These are phyloP conservation scores for Endoconidiophora laricicola DNA, from an alignment of 2,329 filamentous ascomycete species.

Conservation along the genomic window DNA sequence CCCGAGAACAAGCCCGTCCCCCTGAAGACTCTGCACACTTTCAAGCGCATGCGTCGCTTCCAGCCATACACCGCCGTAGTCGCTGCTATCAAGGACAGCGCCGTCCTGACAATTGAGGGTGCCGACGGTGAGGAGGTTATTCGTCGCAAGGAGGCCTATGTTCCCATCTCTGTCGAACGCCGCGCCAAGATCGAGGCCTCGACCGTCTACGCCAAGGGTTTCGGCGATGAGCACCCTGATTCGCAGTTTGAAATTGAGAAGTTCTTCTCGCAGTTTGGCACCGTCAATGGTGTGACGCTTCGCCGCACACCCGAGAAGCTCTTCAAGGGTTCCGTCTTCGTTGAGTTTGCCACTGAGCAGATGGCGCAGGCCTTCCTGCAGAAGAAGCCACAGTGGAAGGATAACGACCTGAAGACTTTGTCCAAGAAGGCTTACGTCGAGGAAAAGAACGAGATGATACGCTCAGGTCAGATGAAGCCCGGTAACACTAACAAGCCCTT, in stretches of 20 bases:
- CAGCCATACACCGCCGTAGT: conserved; percentile 73
- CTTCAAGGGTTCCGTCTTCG: conserved; percentile 96
- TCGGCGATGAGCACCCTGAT: conserved; percentile 64
- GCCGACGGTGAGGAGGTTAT: conserved; percentile 54
- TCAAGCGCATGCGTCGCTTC: conserved; percentile 95
- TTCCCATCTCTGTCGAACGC: conserved; percentile 34
- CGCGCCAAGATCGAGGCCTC: conserved; percentile 52
- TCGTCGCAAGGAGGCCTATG: conserved; percentile 59
- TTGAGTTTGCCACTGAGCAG: conserved; percentile 74
- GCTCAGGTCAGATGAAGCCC: conserved; percentile 50
- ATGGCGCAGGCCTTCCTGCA: conserved; percentile 70
- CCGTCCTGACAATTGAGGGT: conserved; percentile 55
- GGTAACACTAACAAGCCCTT: conserved; percentile 30
- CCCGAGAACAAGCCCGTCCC: conserved; percentile 66
- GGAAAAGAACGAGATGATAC: conserved; percentile 58
- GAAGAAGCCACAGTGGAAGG: conserved; percentile 72
- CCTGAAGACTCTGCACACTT: conserved; percentile 61
- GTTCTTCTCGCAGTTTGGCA: conserved; percentile 71
- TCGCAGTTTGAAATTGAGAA: conserved; percentile 90
- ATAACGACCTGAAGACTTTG: conserved; percentile 62
- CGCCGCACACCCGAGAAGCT: conserved; percentile 53
- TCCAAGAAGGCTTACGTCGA: conserved; percentile 76
- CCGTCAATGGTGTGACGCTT: conserved; percentile 69
- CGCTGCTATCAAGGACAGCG: conserved; percentile 64
- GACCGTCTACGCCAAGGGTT: conserved; percentile 86